Conservation (phyloP, 352 stramenopile genomes). For the Blastocystis sp. region DNA sequence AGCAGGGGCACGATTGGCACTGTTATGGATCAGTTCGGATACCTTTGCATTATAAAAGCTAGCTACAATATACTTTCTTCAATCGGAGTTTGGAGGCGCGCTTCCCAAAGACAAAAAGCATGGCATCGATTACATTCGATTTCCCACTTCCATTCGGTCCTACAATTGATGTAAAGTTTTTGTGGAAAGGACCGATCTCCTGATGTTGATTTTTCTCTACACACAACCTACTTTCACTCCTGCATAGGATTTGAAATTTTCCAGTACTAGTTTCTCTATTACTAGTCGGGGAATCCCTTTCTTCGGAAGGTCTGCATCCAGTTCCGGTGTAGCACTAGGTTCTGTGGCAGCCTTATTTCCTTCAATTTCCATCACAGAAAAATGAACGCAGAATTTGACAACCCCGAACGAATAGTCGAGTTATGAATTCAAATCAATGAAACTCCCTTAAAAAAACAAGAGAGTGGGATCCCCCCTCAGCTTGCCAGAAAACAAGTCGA, state of each 20-base stretch:
- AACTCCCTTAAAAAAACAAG: neutral
- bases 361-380: constrained; percentile 45
- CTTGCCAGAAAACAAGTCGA: neutral
- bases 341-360: neutral
- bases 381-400: neutral
- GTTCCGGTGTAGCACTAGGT: constrained; percentile 9
- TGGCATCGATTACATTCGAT: constrained; percentile 98
- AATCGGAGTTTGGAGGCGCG: constrained; percentile 91
- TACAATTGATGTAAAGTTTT: constrained; percentile 73
- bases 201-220: neutral
- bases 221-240: constrained; percentile 72
- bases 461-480: neutral
- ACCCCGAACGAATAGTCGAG: neutral
- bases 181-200: constrained; percentile 95
- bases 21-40: constrained; percentile 95
- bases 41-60: constrained; percentile 72
- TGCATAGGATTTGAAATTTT: constrained; percentile 99
- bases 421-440: constrained; percentile 23
- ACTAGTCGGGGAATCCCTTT: constrained; percentile 64
- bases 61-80: constrained; percentile 68
- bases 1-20: constrained; percentile 78
- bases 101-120: constrained; percentile 99
- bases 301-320: constrained; percentile 46
- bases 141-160: constrained; percentile 98
- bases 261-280: constrained; percentile 71